Conservation (phyloP, 805 yeast genomes). For the Candida stauntonica region DNA sequence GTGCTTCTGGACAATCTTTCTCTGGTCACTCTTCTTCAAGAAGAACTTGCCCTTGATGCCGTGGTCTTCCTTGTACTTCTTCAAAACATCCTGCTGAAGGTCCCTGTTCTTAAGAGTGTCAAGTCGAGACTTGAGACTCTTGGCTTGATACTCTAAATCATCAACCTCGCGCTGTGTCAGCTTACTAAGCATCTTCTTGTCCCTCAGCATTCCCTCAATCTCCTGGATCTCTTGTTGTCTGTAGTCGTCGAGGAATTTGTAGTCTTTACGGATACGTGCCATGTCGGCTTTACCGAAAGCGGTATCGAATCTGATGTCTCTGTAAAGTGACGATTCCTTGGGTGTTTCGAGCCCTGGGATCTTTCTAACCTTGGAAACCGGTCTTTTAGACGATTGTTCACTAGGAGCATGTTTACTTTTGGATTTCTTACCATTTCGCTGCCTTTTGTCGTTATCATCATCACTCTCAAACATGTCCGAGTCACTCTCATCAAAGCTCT, state of each 20-base stretch:
- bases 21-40: constrained; percentile 64
- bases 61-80: constrained; percentile 43
- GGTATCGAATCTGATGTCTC: constrained; percentile 87
- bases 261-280: constrained; percentile 63
- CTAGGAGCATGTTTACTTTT: constrained; percentile 83
- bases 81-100: constrained; percentile 64
- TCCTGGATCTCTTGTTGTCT: constrained; percentile 67
- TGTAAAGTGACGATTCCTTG: constrained; percentile 41
- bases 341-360: constrained; percentile 60
- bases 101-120: constrained; percentile 72
- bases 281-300: constrained; percentile 83
- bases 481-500: constrained; percentile 22
- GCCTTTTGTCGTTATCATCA: constrained; percentile 20
- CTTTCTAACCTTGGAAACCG: constrained; percentile 64
- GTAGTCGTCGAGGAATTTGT: constrained; percentile 82
- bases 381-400: constrained; percentile 69
- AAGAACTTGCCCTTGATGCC: constrained; percentile 52
- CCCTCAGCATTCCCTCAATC: constrained; percentile 52
- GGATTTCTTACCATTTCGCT: constrained; percentile 10
- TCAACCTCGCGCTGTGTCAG: constrained; percentile 41
- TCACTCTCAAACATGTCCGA: constrained; percentile 29
- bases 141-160: constrained; percentile 51
- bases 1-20: constrained; percentile 71
- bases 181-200: constrained; percentile 41
- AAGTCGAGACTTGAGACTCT: constrained; percentile 61